These are phyloP conservation scores for Bruguiera parviflora DNA, from an alignment of 345 rosid genomes.

Conservation along the genomic window DNA sequence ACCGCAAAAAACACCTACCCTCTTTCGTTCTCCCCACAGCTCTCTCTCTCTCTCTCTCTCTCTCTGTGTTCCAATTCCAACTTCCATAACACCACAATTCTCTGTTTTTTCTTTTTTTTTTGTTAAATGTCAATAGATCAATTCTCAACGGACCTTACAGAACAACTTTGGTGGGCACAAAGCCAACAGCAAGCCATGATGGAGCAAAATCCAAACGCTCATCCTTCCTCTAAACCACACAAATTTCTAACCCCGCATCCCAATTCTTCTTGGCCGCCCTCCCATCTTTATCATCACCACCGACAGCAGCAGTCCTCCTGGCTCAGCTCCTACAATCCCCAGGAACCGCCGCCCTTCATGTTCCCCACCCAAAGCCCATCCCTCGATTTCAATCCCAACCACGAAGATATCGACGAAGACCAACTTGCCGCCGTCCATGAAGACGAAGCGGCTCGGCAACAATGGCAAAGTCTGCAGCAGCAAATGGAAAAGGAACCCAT, in stretches of 20 bases:
- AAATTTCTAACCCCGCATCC: background rate
- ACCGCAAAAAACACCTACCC: slow-evolving; percentile 2
- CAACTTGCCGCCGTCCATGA: background rate
- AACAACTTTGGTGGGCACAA: slow-evolving; percentile 43
- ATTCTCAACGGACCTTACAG: slow-evolving; percentile 37
- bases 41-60: background rate
- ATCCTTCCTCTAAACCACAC: slow-evolving; percentile 6
- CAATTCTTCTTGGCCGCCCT: background rate
- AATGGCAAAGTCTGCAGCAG: background rate
- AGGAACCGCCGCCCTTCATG: background rate
- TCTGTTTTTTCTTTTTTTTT: slow-evolving; percentile 2
- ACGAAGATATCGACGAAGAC: slow-evolving; percentile 8
- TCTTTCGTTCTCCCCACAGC: background rate
- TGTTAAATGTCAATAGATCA: slow-evolving; percentile 49
- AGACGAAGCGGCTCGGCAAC: background rate
- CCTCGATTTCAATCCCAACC: slow-evolving; percentile 28
- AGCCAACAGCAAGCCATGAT: slow-evolving; percentile 17
- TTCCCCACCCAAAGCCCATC: slow-evolving; percentile 13
- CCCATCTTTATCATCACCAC: slow-evolving; percentile 2
- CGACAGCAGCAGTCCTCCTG: background rate
- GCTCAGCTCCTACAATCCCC: background rate
- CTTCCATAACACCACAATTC: background rate
- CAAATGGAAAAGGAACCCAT: slow-evolving; percentile 25
- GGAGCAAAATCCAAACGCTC: slow-evolving; percentile 13
- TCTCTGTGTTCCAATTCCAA: background rate